Evolutionary conservation across 2,329 filamentous ascomycete genomes (phyloP).

Genomic region (Alternaria triticimaculans): DNA sequence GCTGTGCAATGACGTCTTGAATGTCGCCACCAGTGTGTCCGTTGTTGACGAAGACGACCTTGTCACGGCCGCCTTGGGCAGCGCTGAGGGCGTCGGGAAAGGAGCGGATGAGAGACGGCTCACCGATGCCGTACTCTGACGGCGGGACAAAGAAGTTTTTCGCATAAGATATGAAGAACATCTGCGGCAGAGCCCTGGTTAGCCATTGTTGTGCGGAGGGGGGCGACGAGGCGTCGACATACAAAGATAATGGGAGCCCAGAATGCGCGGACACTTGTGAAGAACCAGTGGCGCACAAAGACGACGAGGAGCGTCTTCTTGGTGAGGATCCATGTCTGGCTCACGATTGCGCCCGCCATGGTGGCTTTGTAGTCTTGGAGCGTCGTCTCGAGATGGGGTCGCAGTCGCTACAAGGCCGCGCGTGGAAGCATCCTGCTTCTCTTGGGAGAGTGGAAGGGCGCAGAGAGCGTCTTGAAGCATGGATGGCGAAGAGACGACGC

Average conservation of each 20-base stretch:
- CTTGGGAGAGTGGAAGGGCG: neutral
- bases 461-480: constrained; percentile 2
- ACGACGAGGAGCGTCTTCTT: constrained; percentile 65
- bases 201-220: constrained; percentile 3
- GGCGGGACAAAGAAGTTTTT: constrained; percentile 84
- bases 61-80: constrained; percentile 67
- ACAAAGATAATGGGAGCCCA: constrained; percentile 63
- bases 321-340: constrained; percentile 63
- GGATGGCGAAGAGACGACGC: constrained; percentile 8
- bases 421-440: constrained; percentile 9
- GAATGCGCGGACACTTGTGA: constrained; percentile 63
- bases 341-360: constrained; percentile 47
- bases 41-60: constrained; percentile 80
- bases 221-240: constrained; percentile 9
- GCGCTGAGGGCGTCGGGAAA: constrained; percentile 68
- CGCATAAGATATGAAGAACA: constrained; percentile 67
- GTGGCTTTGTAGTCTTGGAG: constrained; percentile 2
- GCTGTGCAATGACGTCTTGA: constrained; percentile 68
- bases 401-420: neutral
- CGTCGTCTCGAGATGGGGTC: neutral
- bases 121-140: constrained; percentile 75
- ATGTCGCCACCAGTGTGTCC: constrained; percentile 73
- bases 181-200: constrained; percentile 30
- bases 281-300: constrained; percentile 60
- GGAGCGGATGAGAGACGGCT: constrained; percentile 65